Conservation (phyloP, 1,139 yeast species). For the Diutina neorugosa region DNA sequence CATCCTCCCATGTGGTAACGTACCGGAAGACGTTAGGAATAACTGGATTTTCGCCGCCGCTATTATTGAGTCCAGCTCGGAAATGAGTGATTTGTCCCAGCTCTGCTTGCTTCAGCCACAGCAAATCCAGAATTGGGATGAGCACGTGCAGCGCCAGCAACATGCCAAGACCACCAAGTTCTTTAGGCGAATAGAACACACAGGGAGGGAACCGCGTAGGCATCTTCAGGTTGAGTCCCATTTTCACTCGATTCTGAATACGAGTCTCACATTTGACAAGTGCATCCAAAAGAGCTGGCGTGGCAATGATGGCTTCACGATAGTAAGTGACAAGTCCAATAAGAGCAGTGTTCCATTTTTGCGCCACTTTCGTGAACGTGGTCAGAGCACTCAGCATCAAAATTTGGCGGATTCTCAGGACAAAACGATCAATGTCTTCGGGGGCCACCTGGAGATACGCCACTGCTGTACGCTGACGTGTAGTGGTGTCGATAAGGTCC, state of each 20-base stretch:
- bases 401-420: constrained; percentile 77
- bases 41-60: constrained; percentile 13
- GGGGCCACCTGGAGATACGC: constrained; percentile 80
- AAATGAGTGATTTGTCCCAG: constrained; percentile 83
- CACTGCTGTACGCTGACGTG: constrained; percentile 82
- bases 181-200: constrained; percentile 94
- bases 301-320: constrained; percentile 85
- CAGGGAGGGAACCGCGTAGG: constrained; percentile 98
- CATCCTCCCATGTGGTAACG: constrained; percentile 94
- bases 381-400: constrained; percentile 94
- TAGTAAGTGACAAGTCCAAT: constrained; percentile 79
- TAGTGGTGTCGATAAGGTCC: constrained; percentile 62
- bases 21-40: constrained; percentile 93
- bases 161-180: constrained; percentile 96
- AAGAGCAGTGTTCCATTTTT: constrained; percentile 93
- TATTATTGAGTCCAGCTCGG: constrained; percentile 65
- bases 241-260: constrained; percentile 86
- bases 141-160: constrained; percentile 90
- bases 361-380: constrained; percentile 87
- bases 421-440: constrained; percentile 68
- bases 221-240: constrained; percentile 96
- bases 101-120: constrained; percentile 90
- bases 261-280: constrained; percentile 88
- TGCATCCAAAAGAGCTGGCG: constrained; percentile 66
- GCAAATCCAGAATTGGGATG: constrained; percentile 85